Evolutionary conservation across 1,139 yeast species (phyloP).

Genomic region (Suhomyces kunorum): DNA sequence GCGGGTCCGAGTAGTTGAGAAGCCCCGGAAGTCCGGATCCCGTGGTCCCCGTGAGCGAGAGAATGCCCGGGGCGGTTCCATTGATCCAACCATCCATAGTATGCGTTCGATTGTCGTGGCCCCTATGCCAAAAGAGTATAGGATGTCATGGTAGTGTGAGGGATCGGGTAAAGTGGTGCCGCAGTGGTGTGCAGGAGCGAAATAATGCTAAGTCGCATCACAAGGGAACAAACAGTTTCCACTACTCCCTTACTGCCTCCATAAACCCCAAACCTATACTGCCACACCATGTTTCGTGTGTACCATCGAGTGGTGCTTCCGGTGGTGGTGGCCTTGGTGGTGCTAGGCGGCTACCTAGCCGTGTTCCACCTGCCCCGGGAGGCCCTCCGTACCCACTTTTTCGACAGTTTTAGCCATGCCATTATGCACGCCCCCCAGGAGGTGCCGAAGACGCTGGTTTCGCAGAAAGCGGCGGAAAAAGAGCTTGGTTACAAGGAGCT

Average conservation of each 20-base stretch:
- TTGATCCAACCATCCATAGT: constrained; percentile 23
- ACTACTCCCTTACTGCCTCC: neutral
- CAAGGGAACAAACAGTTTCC: too few species aligned
- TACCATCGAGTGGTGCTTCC: constrained; percentile 23
- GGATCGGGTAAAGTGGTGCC: too few species aligned
- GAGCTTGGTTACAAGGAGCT: neutral
- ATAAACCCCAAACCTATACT: too few species aligned
- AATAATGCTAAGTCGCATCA: too few species aligned
- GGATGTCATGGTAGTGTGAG: constrained; percentile 4
- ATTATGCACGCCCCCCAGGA: constrained; percentile 5
- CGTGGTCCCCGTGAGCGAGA: constrained; percentile 13
- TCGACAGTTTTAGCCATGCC: constrained; percentile 25
- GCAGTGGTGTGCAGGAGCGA: too few species aligned
- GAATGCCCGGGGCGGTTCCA: constrained; percentile 9
- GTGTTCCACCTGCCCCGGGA: constrained; percentile 3
- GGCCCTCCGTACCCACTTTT: constrained; percentile 15
- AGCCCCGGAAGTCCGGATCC: constrained; percentile 11
- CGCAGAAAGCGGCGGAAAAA: neutral
- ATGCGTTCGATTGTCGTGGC: neutral
- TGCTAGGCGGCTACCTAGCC: constrained; percentile 14
- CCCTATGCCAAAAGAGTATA: too few species aligned
- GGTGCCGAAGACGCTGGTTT: neutral
- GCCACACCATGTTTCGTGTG: constrained; percentile 15
- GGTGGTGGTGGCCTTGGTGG: constrained; percentile 17
- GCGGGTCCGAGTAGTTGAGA: constrained; percentile 37